Evolutionary conservation across 305 asterid genomes (phyloP).

Genomic region (Rubia occidens): DNA sequence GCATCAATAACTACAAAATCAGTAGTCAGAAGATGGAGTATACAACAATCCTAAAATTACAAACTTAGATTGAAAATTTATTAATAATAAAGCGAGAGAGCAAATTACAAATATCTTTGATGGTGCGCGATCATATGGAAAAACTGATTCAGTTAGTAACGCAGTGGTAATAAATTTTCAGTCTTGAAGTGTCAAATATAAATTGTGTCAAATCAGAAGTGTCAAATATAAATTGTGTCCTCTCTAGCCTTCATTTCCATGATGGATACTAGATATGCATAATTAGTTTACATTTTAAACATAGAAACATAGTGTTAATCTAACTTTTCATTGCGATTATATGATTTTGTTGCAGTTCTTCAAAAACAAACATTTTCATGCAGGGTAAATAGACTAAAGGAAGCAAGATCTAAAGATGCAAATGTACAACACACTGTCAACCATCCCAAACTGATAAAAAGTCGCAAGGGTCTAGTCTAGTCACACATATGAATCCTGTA

Average conservation of each 20-base stretch:
- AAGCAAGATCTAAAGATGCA: not conserved
- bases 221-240: not conserved
- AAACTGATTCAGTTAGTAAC: not conserved
- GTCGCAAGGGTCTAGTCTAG: not conserved
- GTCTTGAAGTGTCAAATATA: not conserved
- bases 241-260: not conserved
- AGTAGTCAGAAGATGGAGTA: conserved; percentile 21
- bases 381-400: not conserved
- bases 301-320: not conserved
- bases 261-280: not conserved
- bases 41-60: not conserved
- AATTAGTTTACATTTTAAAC: not conserved
- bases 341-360: not conserved
- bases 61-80: not conserved
- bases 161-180: not conserved
- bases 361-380: not conserved
- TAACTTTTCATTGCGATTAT: not conserved
- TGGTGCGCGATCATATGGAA: not conserved
- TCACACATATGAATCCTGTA: not conserved
- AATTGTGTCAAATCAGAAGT: not conserved
- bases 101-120: not conserved
- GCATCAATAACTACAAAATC: conserved; percentile 40
- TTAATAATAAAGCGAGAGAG: not conserved
- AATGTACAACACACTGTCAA: not conserved
- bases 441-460: not conserved